Evolutionary conservation across 306 rosid species (phyloP), one percentile per base, ranked within the genome.

Genomic region (Quercus glauca): DNA sequence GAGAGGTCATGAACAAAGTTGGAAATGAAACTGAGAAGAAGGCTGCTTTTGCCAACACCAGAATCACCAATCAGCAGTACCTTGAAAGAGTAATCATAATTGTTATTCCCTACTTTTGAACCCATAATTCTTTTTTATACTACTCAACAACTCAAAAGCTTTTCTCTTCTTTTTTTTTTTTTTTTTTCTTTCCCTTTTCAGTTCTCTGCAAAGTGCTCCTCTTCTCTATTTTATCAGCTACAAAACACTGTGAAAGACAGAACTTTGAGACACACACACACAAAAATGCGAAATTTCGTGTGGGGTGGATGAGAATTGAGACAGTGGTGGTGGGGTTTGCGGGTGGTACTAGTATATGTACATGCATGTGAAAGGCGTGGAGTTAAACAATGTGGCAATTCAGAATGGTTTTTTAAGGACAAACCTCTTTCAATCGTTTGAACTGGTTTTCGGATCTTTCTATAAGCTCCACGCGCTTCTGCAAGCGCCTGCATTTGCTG

Each of bases 21-120:
- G 80, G 96, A 90, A 71, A 91, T 93, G 85, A 93, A 95, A 81
- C 89, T 93, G 76, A 92, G 94, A 56, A 95, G 92, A 77, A 95
- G 92, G 79, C 98, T 89, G 83, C 99, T 95, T 85, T 95, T 95
- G 71, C 99, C 99, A 80, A 95, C 99, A 63, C 97, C 97, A 83
- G 97, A 95, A 83, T 95, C 99, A 71, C 99, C 99, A 14, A 89
- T 81, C 93, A 95, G 57, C 82, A 93, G 81, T 25, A 95, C 85
- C 93, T 95, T 95, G 78, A 93, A 95, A 2, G 97, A 95, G 91
- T 91, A 91, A 87, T 95, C 99, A 76, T 77, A 84, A 82, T 73
- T 90, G 76, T 76, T 69, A 74, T 55, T 84, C 12, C 87, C 89
- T 33, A 78, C 94, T 86, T 83, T 89, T 12, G 87, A 77, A 85